Base-by-base conservation (phyloP, 495 filamentous ascomycete genomes). In the Aspergillus avenaceus region DNA sequence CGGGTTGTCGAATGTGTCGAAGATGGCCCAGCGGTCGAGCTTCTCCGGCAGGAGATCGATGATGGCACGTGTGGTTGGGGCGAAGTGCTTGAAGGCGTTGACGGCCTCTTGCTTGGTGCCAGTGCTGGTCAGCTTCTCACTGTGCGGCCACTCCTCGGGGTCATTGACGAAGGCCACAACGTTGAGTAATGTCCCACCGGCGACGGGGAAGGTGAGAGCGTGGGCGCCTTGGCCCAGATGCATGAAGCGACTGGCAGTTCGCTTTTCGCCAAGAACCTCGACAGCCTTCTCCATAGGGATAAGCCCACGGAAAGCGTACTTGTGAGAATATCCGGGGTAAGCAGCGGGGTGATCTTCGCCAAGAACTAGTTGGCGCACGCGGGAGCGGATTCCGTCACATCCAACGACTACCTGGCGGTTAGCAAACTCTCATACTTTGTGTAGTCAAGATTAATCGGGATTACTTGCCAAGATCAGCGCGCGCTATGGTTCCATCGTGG, bases 381-480 rank as follows among this genome's bases (percentile, higher is more conserved):
- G 62, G 1, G 72, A 75, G 51, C 76, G 73, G 47, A 85, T 80
- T 1, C 82, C 81, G 69, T 84, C 81, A 53, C 78, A 80, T 0
- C 79, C 80, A 21, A 85, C 61, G 3, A 83, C 77, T 11, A 72
- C 69, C n/a, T n/a, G 28, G 28, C 9, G 28, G 28, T 8, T 13
- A 31, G n/a, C n/a, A n/a, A n/a, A n/a, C n/a, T n/a, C n/a, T n/a
- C n/a, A n/a, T 31, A 31, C 9, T 31, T 3, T 11, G n/a, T 8
- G 8, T 3, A 13, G 28, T 8, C 3, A 31, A 13, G 8, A 8
- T 11, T 8, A 31, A 8, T 3, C 9, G n/a, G 28, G 28, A 31
- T 8, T 3, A 31, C 28, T 11, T 31, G n/a, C 28, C 28, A 31
- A 13, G 9, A 51, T 74, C 70, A 0, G 66, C 70, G 1, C 2